phyloP scores from a whole-genome alignment of 768 basidiomycete genomes.

The Neoboletus magnificus region DNA sequence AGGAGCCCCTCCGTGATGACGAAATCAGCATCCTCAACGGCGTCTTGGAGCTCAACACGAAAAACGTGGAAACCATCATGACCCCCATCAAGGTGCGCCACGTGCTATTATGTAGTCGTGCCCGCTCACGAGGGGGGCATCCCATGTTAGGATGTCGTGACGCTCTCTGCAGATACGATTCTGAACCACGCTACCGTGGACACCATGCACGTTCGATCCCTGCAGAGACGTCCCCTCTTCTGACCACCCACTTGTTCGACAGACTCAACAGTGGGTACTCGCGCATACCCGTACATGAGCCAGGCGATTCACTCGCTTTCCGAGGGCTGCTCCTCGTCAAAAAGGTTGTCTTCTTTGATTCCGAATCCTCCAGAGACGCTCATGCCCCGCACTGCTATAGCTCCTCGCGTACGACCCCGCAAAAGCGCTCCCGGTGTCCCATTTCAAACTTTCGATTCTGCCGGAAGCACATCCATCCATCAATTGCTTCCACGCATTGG shows the following conservation, averaged over 20 bases:
- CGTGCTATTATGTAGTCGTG: not conserved
- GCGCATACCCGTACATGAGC: conserved; percentile 83
- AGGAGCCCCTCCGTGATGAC: conserved; percentile 73
- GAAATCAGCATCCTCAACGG: conserved; percentile 81
- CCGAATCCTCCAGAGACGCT: not conserved
- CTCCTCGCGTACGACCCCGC: conserved; percentile 87
- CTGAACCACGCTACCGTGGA: conserved; percentile 80
- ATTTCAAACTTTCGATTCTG: conserved; percentile 75
- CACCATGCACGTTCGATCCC: conserved; percentile 50
- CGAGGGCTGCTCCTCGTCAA: conserved; percentile 82
- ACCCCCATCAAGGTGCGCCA: conserved; percentile 62
- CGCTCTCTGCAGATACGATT: conserved; percentile 71
- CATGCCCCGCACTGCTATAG: conserved; percentile 35
- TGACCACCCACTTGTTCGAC: conserved; percentile 9
- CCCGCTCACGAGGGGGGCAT: not conserved
- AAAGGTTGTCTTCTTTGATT: conserved; percentile 44
- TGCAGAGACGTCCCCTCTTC: not conserved
- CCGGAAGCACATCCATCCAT: conserved; percentile 88
- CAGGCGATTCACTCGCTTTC: conserved; percentile 65
- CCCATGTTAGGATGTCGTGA: conserved; percentile 66
- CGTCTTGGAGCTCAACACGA: conserved; percentile 72
- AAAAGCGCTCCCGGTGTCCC: conserved; percentile 66
- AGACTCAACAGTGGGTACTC: conserved; percentile 84
- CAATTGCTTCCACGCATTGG: conserved; percentile 92
- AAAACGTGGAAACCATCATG: conserved; percentile 78